Base-by-base conservation (phyloP, 805 yeast species). In the Cyberlindnera veronae region DNA sequence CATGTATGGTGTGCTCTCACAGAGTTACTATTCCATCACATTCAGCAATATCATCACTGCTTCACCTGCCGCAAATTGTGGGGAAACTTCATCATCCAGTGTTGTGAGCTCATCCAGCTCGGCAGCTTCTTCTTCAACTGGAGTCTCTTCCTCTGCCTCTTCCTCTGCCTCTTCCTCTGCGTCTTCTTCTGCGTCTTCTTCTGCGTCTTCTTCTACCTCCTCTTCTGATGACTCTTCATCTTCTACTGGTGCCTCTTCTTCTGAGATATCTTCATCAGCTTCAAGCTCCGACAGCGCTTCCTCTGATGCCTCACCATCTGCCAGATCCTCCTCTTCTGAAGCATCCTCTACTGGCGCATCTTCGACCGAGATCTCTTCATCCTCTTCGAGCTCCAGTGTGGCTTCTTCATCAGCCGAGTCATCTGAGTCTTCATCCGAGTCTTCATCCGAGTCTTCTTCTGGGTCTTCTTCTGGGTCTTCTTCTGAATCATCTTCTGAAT, bases 361-460 rank as follows among this genome's bases (percentile, higher is more conserved):
- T n/a, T n/a, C n/a, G n/a, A n/a, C n/a, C n/a, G n/a, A n/a, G n/a
- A n/a, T n/a, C n/a, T n/a, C n/a, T n/a, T n/a, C n/a, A n/a, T n/a
- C n/a, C n/a, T n/a, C n/a, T n/a, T n/a, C n/a, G n/a, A n/a, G n/a
- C n/a, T n/a, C n/a, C n/a, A n/a, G n/a, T 27, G 32, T 11, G 19
- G n/a, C 12, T 18, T 8, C 22, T 9, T 13, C 15, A 17, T 16
- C 22, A 24, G 18, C 15, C 17, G 22, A 12, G 20, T n/a, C 28
- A 13, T 30, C 18, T 15, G 19, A 11, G 5, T 33, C 36, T 33
- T 22, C 36, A 6, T 33, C 36, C 6, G 16, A n/a, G 15, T 6
- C 33, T 8, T 32, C 34, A 12, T 32, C 34, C 9, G 27, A 21
- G 26, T 20, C 34, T 4, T 32, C 34, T n/a, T 12, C 35, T 15